phyloP scores from a whole-genome alignment of 805 yeast species.

The Kazachstania kunashirensis region DNA sequence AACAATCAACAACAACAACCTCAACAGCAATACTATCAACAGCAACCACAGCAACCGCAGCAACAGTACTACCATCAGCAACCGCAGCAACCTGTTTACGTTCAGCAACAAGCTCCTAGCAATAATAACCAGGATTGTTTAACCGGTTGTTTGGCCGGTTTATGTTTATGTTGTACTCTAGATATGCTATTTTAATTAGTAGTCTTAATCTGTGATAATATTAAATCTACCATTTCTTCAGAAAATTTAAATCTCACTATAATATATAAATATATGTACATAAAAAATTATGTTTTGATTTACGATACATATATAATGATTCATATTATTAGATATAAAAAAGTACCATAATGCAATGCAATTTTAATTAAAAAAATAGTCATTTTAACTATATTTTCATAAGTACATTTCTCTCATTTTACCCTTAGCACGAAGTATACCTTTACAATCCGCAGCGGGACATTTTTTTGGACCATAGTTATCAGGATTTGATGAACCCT shows the following conservation, averaged over 20 bases:
- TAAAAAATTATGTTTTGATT: too few relatives aligned
- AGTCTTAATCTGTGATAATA: too few relatives aligned
- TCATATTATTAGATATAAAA: too few relatives aligned
- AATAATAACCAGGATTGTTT: constrained; percentile 33
- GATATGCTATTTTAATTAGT: constrained; percentile 37
- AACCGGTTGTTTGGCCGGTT: constrained; percentile 40
- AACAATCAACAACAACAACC: constrained; percentile 25
- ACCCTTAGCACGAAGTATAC: constrained; percentile 35
- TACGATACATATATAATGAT: too few relatives aligned
- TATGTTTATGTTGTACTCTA: constrained; percentile 44
- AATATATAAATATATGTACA: too few relatives aligned
- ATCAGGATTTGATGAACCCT: constrained; percentile 34
- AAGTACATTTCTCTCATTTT: constrained; percentile 49
- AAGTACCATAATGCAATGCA: too few relatives aligned
- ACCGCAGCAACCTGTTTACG: constrained; percentile 40
- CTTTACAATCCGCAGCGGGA: constrained; percentile 43
- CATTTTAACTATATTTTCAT: constrained; percentile 4
- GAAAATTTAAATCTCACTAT: too few relatives aligned
- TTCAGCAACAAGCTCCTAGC: constrained; percentile 35
- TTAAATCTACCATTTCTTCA: too few relatives aligned
- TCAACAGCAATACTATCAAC: constrained; percentile 8
- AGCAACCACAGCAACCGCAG: constrained; percentile 9
- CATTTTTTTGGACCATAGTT: constrained; percentile 50
- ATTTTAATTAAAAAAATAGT: too few relatives aligned
- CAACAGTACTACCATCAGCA: constrained; percentile 37